Percentiles rank a stretch among this genome's conserved stretches.
Conservation (phyloP, 768 basidiomycete species). For the Tubosaeta sp. region DNA sequence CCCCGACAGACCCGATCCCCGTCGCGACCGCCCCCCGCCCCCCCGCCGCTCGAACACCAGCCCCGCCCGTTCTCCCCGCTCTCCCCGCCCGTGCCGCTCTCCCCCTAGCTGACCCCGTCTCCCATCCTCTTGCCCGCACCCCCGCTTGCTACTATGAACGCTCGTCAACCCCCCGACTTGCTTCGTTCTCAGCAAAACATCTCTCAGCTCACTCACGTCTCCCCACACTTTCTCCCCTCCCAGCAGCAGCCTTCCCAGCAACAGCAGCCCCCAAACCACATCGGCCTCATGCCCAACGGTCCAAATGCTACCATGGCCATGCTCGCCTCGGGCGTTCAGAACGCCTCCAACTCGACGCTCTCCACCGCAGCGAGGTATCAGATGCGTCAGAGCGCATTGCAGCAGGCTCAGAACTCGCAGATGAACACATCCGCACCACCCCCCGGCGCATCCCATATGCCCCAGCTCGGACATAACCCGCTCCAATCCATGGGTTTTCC, state of each 20-base stretch:
- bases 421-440: conserved; percentile 27
- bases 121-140: background rate
- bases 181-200: conserved; percentile 41
- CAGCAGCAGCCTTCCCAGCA: conserved; percentile 35
- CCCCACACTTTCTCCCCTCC: conserved; percentile 38
- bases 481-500: conserved; percentile 42
- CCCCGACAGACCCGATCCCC: conserved; percentile 15
- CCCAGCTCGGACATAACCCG: conserved; percentile 32
- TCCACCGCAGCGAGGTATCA: conserved; percentile 22
- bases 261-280: conserved; percentile 32
- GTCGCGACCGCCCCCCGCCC: conserved; percentile 11
- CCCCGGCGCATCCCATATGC: conserved; percentile 27
- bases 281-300: conserved; percentile 34
- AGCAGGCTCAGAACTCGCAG: conserved; percentile 36
- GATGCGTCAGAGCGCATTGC: conserved; percentile 36
- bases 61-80: background rate
- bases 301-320: conserved; percentile 38
- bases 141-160: conserved; percentile 40
- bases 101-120: background rate
- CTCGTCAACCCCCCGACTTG: conserved; percentile 41
- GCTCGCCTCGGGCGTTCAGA: conserved; percentile 30
- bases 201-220: conserved; percentile 36
- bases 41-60: conserved; percentile 1
- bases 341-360: conserved; percentile 18
- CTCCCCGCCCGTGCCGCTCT: conserved; percentile 1